A percentile compares a stretch with the other conserved stretches of the same genome.
Conservation (phyloP, 2,329 filamentous ascomycete species). For the Verticillium tricorpus region DNA sequence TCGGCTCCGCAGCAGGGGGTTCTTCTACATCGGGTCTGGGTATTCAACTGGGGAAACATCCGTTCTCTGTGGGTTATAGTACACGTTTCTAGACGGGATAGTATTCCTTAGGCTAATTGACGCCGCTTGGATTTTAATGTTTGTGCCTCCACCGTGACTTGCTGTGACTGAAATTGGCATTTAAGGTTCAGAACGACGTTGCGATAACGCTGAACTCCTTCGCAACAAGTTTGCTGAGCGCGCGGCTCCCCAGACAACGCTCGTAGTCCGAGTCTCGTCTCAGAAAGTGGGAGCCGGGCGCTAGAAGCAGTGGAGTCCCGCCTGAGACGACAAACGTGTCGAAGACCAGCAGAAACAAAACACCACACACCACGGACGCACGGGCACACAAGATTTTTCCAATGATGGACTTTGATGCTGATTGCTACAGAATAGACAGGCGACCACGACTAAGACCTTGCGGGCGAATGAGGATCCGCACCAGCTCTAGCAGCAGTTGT, state of each 20-base stretch:
- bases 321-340: neutral
- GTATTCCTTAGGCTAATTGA: slow-evolving; percentile 10
- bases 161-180: neutral
- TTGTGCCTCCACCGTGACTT: neutral
- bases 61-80: slow-evolving; percentile 10
- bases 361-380: neutral
- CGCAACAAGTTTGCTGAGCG: neutral
- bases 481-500: too few relatives aligned
- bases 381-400: neutral
- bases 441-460: too few relatives aligned
- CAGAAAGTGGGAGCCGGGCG: neutral
- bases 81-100: slow-evolving; percentile 7
- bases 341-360: neutral
- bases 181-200: neutral
- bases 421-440: too few relatives aligned
- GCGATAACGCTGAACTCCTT: neutral
- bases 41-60: slow-evolving; percentile 11
- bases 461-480: too few relatives aligned
- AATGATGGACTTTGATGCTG: too few relatives aligned
- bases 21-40: slow-evolving; percentile 3
- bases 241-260: neutral
- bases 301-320: neutral
- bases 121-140: slow-evolving; percentile 9
- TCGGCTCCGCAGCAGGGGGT: neutral
- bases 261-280: neutral